phyloP scores from a whole-genome alignment of 2,329 filamentous ascomycete genomes.

The Aspergillus sp. region DNA sequence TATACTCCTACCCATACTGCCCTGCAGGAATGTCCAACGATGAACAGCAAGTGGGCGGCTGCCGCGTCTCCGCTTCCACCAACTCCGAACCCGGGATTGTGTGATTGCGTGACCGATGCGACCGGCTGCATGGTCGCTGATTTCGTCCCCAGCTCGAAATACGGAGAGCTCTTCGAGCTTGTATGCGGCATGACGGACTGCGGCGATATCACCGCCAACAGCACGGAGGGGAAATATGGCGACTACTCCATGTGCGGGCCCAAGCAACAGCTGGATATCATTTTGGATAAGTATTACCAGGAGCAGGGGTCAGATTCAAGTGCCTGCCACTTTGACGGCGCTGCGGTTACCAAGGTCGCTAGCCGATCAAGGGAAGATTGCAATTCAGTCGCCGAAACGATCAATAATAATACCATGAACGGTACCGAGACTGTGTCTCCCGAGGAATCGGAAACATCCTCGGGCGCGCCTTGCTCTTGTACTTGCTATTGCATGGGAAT shows the following conservation, averaged over 20 bases:
- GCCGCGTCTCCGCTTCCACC: constrained; percentile 60
- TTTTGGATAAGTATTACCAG: constrained; percentile 36
- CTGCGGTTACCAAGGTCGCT: constrained; percentile 28
- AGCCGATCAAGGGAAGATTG: constrained; percentile 30
- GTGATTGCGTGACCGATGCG: constrained; percentile 70
- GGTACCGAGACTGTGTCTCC: constrained; percentile 35
- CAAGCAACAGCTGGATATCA: constrained; percentile 35
- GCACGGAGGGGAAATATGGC: constrained; percentile 34
- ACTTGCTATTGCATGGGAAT: not conserved
- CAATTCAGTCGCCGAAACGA: constrained; percentile 25
- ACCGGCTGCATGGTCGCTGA: constrained; percentile 58
- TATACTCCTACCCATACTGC: constrained; percentile 66
- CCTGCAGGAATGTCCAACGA: constrained; percentile 58
- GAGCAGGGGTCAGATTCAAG: constrained; percentile 27
- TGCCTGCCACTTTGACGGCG: constrained; percentile 36
- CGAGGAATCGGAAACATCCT: constrained; percentile 14
- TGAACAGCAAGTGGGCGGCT: constrained; percentile 58
- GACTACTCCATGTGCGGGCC: constrained; percentile 39
- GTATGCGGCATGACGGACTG: constrained; percentile 35
- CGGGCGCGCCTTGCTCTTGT: constrained; percentile 8
- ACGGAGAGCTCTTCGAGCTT: constrained; percentile 51
- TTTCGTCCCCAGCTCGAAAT: constrained; percentile 12
- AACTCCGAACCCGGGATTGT: constrained; percentile 64
- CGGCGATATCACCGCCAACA: constrained; percentile 30
- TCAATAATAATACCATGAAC: constrained; percentile 28